Evolutionary conservation across 164 flowering plant genomes (phyloP).

Genomic region (Macadamia integrifolia): DNA sequence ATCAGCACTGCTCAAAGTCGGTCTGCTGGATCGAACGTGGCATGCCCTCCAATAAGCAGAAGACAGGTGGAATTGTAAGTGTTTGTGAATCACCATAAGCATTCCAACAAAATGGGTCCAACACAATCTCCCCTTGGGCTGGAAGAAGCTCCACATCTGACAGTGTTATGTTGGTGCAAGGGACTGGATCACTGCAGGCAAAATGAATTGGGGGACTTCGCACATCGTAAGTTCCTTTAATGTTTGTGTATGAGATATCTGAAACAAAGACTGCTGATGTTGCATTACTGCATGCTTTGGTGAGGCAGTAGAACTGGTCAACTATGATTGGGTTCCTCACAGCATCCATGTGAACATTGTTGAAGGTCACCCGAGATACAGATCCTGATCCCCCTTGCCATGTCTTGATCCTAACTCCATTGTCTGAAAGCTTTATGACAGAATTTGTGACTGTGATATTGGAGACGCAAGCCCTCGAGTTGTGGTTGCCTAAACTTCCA

Average conservation of each 20-base stretch:
- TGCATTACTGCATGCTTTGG: slow-evolving; percentile 56
- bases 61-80: slow-evolving; percentile 61
- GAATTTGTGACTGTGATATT: slow-evolving; percentile 59
- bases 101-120: slow-evolving; percentile 75
- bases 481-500: slow-evolving; percentile 78
- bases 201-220: slow-evolving; percentile 71
- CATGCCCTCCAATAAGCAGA: slow-evolving; percentile 55
- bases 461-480: slow-evolving; percentile 74
- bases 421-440: slow-evolving; percentile 55
- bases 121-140: slow-evolving; percentile 33
- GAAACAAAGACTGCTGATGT: slow-evolving; percentile 62
- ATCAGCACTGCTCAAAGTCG: slow-evolving; percentile 30
- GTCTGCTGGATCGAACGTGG: slow-evolving; percentile 21
- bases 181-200: slow-evolving; percentile 72
- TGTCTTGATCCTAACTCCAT: slow-evolving; percentile 83
- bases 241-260: slow-evolving; percentile 44
- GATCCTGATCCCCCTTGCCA: slow-evolving; percentile 92
- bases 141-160: slow-evolving; percentile 64
- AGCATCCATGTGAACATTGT: slow-evolving; percentile 57
- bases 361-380: slow-evolving; percentile 57
- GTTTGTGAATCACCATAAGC: slow-evolving; percentile 60
- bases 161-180: slow-evolving; percentile 65
- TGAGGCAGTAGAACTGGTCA: slow-evolving; percentile 77
- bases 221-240: slow-evolving; percentile 68
- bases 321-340: slow-evolving; percentile 78